phyloP scores from a whole-genome alignment of 257 asterid genomes.

The Fraxinus americana region DNA sequence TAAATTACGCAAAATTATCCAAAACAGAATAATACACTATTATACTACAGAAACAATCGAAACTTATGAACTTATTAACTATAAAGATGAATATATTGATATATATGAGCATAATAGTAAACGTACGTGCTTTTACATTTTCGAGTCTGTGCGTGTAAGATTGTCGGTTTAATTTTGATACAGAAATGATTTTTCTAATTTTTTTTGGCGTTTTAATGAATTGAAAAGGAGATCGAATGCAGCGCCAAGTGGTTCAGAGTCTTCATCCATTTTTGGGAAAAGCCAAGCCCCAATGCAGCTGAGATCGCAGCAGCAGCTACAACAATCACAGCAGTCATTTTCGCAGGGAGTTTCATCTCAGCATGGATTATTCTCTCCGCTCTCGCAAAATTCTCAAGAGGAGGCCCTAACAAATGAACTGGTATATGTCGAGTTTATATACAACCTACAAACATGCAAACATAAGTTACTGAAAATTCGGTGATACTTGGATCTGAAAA shows the following conservation, averaged over 20 bases:
- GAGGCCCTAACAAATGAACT: constrained; percentile 68
- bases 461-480: not conserved
- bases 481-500: constrained; percentile 15
- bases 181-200: constrained; percentile 6
- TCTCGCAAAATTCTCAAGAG: constrained; percentile 81
- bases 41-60: not conserved
- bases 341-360: constrained; percentile 91
- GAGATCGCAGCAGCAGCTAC: constrained; percentile 51
- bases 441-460: not conserved
- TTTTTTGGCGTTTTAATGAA: constrained; percentile 14
- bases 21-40: not conserved
- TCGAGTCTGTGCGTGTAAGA: not conserved
- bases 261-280: constrained; percentile 59
- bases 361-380: constrained; percentile 78
- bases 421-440: constrained; percentile 14
- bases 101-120: not conserved
- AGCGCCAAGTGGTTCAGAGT: constrained; percentile 51
- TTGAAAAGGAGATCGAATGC: constrained; percentile 57
- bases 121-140: not conserved
- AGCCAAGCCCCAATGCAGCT: constrained; percentile 51
- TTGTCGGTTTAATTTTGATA: not conserved
- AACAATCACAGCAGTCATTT: constrained; percentile 69
- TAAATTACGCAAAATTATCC: not conserved
- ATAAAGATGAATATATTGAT: not conserved
- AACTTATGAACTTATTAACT: not conserved